Base-by-base conservation (phyloP, 148 eudicot species). In the Camellia granthamiana region DNA sequence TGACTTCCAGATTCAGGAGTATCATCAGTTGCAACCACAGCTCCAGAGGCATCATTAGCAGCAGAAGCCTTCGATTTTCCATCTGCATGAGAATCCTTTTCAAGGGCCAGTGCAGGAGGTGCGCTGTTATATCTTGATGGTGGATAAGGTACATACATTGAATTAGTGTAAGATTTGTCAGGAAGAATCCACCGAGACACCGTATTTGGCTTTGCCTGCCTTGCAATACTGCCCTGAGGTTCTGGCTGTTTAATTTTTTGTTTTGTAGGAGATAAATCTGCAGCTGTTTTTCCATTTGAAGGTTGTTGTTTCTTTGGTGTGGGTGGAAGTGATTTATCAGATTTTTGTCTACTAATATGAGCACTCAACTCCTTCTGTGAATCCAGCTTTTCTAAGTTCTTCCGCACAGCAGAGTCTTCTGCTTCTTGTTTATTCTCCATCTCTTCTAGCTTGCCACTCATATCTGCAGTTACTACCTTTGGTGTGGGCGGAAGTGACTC, bases 121-220 rank as follows among this genome's bases (percentile, higher is more conserved):
- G 95, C 89, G 82, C 88, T 91, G 66, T 87, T 90, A 74, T 84
- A 74, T 79, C 93, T 89, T 77, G 90, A 82, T 71, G 90, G 91
- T 23, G 95, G 98, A 85, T 91, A 92, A 8, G 87, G 87, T 11
- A 92, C 89, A 80, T 92, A 97, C 97, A 91, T 89, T n/a, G 95
- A 91, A 76, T 88, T 89, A 60, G 94, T 89, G 81, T 88, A 89
- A 72, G 90, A 85, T 87, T 89, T 92, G 81, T 92, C 91, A 63
- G 95, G 83, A 76, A 95, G 95, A 76, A 92, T 91, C 98, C 98
- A 96, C 56, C 90, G 83, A 65, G 91, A 93, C 71, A 89, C 97
- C 69, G 83, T 76, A 85, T 84, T 94, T 83, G 90, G 88, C 88
- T 96, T 96, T 55, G 87, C 87, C 70, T 54, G 81, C 79, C 91